These are phyloP conservation scores for Candida sp. DNA, from an alignment of 1,139 yeast species.

Conservation along the genomic window DNA sequence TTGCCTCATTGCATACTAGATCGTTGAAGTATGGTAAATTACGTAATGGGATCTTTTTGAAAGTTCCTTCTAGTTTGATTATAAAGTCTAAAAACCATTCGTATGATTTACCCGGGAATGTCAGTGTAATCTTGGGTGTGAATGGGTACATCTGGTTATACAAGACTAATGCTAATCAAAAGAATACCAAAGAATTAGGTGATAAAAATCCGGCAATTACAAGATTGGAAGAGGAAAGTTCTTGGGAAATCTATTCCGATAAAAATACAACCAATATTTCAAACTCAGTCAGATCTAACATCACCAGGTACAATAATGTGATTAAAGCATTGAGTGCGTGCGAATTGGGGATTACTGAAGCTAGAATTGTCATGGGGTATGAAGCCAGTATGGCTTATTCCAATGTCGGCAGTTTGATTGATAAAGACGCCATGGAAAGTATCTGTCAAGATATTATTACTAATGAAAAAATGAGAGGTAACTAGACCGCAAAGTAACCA, in stretches of 20 bases:
- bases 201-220: conserved; percentile 47
- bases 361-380: conserved; percentile 74
- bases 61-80: conserved; percentile 79
- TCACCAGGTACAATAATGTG: conserved; percentile 83
- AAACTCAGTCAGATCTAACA: conserved; percentile 60
- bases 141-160: conserved; percentile 95
- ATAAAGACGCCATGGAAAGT: conserved; percentile 68
- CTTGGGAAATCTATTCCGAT: conserved; percentile 95
- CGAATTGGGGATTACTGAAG: conserved; percentile 84
- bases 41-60: conserved; percentile 81
- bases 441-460: conserved; percentile 75
- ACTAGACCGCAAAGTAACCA: not conserved
- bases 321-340: conserved; percentile 75
- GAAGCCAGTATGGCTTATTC: conserved; percentile 85
- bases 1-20: conserved; percentile 93
- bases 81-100: conserved; percentile 86
- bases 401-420: conserved; percentile 70
- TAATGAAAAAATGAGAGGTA: conserved; percentile 73
- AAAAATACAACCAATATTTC: conserved; percentile 69
- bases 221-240: conserved; percentile 87
- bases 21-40: conserved; percentile 93
- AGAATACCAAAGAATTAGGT: conserved; percentile 5
- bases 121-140: conserved; percentile 86
- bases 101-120: conserved; percentile 85
- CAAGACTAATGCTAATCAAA: conserved; percentile 47